These are phyloP conservation scores for Excoecaria agallocha DNA, from an alignment of 345 rosid genomes.

Conservation along the genomic window DNA sequence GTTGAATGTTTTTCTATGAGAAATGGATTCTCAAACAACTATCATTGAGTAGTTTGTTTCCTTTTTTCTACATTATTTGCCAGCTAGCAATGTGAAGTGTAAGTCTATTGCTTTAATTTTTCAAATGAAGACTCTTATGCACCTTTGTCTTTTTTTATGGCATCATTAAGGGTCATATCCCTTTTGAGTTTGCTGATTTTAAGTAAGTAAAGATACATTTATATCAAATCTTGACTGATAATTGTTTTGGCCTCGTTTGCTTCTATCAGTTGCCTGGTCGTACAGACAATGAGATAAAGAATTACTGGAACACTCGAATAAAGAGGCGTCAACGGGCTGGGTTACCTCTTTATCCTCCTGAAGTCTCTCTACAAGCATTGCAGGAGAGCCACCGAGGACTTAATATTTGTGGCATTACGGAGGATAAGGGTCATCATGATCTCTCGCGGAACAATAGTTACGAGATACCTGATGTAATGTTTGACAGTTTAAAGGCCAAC, in stretches of 20 bases:
- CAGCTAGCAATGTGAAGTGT: neutral
- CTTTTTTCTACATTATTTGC: neutral
- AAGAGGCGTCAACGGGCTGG: slow-evolving; percentile 96
- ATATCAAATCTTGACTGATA: neutral
- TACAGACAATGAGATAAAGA: slow-evolving; percentile 98
- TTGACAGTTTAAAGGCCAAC: slow-evolving; percentile 62
- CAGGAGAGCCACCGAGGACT: slow-evolving; percentile 54
- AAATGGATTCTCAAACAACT: neutral
- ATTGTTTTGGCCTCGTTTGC: slow-evolving; percentile 4
- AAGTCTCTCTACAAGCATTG: slow-evolving; percentile 54
- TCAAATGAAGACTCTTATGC: neutral
- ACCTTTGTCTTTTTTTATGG: neutral
- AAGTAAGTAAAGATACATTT: neutral
- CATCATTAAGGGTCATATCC: neutral
- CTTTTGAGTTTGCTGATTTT: neutral
- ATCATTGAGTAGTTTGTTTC: neutral
- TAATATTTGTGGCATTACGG: slow-evolving; percentile 29
- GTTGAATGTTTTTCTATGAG: neutral
- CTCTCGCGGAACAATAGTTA: slow-evolving; percentile 49
- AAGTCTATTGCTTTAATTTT: neutral
- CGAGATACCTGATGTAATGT: slow-evolving; percentile 62
- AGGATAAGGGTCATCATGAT: slow-evolving; percentile 53
- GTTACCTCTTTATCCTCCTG: slow-evolving; percentile 92
- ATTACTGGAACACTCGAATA: slow-evolving; percentile 96
- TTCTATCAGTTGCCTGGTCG: slow-evolving; percentile 83